Conservation (phyloP, 768 basidiomycete species). For the Leccinum fibrillosum region DNA sequence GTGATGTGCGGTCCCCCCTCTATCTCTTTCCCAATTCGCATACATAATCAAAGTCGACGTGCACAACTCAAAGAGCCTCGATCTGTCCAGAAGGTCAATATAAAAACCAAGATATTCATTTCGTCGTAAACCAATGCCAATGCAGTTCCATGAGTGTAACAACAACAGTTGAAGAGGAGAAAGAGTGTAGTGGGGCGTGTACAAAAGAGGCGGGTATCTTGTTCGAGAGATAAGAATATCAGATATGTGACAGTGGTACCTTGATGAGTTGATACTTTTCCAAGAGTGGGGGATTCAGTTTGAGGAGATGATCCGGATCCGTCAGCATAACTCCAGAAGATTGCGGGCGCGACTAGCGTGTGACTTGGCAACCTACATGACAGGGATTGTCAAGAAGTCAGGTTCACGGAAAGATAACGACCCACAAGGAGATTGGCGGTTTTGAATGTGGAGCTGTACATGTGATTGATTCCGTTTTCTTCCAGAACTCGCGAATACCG, state of each 20-base stretch:
- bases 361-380: slow-evolving; percentile 50
- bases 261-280: slow-evolving; percentile 1
- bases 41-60: neutral
- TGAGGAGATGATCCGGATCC: neutral
- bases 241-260: neutral
- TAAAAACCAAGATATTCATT: slow-evolving; percentile 5
- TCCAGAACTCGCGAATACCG: slow-evolving; percentile 73
- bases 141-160: neutral
- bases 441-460: slow-evolving; percentile 84
- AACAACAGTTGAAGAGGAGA: neutral
- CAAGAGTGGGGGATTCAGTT: neutral
- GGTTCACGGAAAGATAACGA: slow-evolving; percentile 15
- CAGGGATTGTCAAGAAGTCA: neutral
- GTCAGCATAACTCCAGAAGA: slow-evolving; percentile 56
- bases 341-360: slow-evolving; percentile 55
- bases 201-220: slow-evolving; percentile 16
- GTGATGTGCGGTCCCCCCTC: neutral
- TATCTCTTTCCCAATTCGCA: neutral
- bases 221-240: slow-evolving; percentile 11
- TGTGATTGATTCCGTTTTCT: slow-evolving; percentile 72
- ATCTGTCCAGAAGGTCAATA: neutral
- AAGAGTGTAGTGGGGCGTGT: neutral
- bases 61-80: neutral
- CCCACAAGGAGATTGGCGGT: slow-evolving; percentile 73
- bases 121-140: slow-evolving; percentile 3